Conservation (phyloP, 2,329 filamentous ascomycete species). For the Cladobotryum mycophilum region DNA sequence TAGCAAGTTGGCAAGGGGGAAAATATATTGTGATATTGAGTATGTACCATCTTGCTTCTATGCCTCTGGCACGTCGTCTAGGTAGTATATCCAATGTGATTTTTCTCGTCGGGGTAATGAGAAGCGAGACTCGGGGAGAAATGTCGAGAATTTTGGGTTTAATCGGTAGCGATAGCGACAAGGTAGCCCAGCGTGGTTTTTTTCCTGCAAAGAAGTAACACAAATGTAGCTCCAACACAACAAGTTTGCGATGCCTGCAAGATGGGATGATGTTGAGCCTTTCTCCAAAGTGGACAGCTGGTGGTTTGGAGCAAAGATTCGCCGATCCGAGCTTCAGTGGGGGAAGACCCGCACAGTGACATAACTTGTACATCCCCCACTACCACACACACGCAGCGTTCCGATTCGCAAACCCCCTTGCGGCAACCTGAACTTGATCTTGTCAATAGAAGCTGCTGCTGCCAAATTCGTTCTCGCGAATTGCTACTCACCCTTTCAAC, state of each 20-base stretch:
- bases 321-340: constrained; percentile 19
- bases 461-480: not conserved
- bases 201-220: too few species aligned
- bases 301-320: constrained; percentile 32
- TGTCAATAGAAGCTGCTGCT: not conserved
- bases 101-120: too few species aligned
- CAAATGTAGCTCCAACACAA: too few species aligned
- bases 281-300: constrained; percentile 7
- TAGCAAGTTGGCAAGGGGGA: not conserved
- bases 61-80: not conserved
- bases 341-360: constrained; percentile 5
- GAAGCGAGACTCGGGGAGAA: too few species aligned
- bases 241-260: too few species aligned
- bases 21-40: too few species aligned
- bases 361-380: constrained; percentile 4
- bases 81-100: not conserved
- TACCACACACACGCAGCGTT: not conserved
- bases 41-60: constrained; percentile 22
- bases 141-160: too few species aligned
- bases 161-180: too few species aligned
- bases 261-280: not conserved
- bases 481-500: not conserved
- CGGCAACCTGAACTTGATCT: not conserved
- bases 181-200: too few species aligned
- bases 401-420: not conserved